Percentiles rank a stretch among this genome's conserved stretches.
These are phyloP conservation scores for Neckera pumila DNA, from an alignment of 225 moss, liverwort and hornwort genomes.

Conservation along the genomic window DNA sequence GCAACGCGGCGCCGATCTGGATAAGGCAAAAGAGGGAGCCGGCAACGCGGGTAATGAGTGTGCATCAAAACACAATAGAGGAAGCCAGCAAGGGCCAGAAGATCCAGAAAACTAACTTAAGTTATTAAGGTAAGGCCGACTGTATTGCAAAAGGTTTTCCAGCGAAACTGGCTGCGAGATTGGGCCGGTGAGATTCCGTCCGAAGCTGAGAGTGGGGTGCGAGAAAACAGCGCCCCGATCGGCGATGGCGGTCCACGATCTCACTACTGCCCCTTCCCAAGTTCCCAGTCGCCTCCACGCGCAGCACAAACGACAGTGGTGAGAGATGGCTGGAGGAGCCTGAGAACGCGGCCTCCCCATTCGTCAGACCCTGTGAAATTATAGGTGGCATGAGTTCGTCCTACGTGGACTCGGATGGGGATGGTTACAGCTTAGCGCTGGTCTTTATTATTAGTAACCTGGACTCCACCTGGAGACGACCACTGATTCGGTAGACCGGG, in stretches of 20 bases:
- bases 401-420: not conserved
- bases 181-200: not conserved
- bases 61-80: not conserved
- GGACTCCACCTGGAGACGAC: not conserved
- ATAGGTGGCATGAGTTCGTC: not conserved
- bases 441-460: too few relatives aligned
- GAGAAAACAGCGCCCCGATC: conserved; percentile 1
- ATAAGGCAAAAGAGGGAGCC: not conserved
- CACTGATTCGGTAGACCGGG: not conserved
- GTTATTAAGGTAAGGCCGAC: not conserved
- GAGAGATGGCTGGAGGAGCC: not conserved
- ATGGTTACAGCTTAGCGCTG: not conserved
- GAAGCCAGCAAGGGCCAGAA: too few relatives aligned
- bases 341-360: not conserved
- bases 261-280: not conserved
- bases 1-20: conserved; percentile 11
- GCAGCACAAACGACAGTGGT: not conserved
- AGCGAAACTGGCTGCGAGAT: not conserved
- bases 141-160: not conserved
- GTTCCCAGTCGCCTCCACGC: not conserved
- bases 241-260: conserved; percentile 8
- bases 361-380: not conserved
- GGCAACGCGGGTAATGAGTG: not conserved
- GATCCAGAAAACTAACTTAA: not conserved
- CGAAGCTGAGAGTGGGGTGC: not conserved